Conservation (phyloP, 495 filamentous ascomycete genomes). For the Penicillium odoratum region DNA sequence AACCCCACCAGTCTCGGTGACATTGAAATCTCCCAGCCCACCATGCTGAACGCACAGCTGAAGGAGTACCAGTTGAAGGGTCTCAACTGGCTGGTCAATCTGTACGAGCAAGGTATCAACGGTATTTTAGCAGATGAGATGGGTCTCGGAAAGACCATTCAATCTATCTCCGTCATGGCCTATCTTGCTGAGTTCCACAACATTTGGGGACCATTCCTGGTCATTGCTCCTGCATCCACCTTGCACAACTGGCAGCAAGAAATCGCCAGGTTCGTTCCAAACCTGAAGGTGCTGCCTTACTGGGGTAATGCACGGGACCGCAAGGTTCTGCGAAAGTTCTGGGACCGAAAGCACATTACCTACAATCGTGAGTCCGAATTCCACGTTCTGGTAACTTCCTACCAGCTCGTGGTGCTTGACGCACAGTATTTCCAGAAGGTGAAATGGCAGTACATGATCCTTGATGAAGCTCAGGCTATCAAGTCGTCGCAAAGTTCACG, state of each 20-base stretch:
- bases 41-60: conserved; percentile 87
- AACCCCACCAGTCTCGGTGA: conserved; percentile 93
- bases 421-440: conserved; percentile 98
- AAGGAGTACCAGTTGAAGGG: conserved; percentile 99
- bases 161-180: conserved; percentile 99
- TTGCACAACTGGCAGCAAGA: conserved; percentile 99
- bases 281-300: conserved; percentile 92
- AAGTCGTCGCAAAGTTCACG: conserved; percentile 95
- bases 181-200: conserved; percentile 96
- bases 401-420: conserved; percentile 94
- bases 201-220: conserved; percentile 97
- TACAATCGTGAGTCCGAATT: conserved; percentile 91
- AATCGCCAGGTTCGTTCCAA: conserved; percentile 88
- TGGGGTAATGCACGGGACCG: conserved; percentile 95
- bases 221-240: conserved; percentile 94
- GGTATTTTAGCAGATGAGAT: conserved; percentile 98
- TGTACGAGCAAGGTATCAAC: conserved; percentile 99
- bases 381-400: conserved; percentile 94
- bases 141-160: conserved; percentile 98
- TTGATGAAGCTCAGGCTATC: conserved; percentile 98
- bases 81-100: conserved; percentile 97
- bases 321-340: conserved; percentile 96
- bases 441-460: conserved; percentile 99
- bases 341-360: conserved; percentile 95
- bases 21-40: conserved; percentile 91